Base-by-base conservation (phyloP, 2,329 filamentous ascomycete genomes). In the Fusarium concolor region DNA sequence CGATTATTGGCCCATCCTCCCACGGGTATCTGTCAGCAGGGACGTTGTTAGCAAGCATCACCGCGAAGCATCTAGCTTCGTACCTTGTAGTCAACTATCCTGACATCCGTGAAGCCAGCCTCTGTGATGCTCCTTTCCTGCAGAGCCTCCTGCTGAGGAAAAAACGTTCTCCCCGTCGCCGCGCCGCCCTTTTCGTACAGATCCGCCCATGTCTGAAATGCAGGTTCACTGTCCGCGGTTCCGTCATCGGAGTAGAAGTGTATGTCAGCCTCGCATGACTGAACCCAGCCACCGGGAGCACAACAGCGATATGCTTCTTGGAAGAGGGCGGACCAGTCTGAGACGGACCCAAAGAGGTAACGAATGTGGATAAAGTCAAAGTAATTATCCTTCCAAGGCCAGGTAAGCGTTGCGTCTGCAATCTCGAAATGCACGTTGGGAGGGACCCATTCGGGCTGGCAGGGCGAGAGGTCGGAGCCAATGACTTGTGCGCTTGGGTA, bases 361-460 rank as follows among this genome's bases (percentile, higher is more conserved):
- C 69, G 69, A 10, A 71, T 56, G 26, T 71, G 69, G 33, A 61
- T 31, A 15, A 71, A 71, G 42, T 71, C 69, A 20, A 71, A 71
- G n/a, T 54, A 24, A 43, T 70, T 39, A 7, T 65, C 39, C 17
- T 70, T 62, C 66, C 69, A 71, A 2, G 68, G 65, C 69, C 69
- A 71, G 3, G 44, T n/a, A 5, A 70, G 47, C 2, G 59, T 70
- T 9, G 69, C 69, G 5, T 71, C 69, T 35, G 70, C 68, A 5
- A 71, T 45, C 20, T 71, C 68, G 5, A 71, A 71, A 7, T 58
- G 56, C 3, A 71, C 66, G 29, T 71, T 71, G 31, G 68, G 66
- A 22, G 69, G 69, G 2, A 71, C 66, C 69, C 69, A 71, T 52
- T 67, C 55, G 10, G 69, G 69, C 45, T 71, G 69, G 28, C 59